Percentiles rank a stretch among this genome's conserved stretches.
Conservation (phyloP, 768 basidiomycete genomes). For the Boletus vermiculosoides region DNA sequence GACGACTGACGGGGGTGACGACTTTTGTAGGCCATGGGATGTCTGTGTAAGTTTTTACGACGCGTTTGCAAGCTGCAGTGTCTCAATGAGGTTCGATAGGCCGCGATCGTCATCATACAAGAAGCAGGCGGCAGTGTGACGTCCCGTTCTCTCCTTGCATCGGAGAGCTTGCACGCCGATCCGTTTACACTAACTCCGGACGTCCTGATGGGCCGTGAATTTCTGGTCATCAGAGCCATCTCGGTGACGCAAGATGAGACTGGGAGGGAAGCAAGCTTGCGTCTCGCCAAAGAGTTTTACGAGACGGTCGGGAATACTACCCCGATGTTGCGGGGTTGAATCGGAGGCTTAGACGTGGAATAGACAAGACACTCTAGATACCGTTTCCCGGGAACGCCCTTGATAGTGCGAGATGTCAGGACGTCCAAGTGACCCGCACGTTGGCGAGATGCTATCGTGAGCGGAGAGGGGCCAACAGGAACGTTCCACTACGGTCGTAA, state of each 20-base stretch:
- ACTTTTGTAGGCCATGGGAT: slow-evolving; percentile 66
- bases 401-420: background rate
- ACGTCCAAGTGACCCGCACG: background rate
- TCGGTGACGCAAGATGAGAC: slow-evolving; percentile 59
- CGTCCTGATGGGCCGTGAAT: slow-evolving; percentile 74
- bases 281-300: slow-evolving; percentile 83
- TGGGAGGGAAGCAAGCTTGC: slow-evolving; percentile 63
- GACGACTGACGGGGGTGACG: background rate
- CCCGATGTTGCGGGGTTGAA: slow-evolving; percentile 35
- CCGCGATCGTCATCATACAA: slow-evolving; percentile 84
- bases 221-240: slow-evolving; percentile 71
- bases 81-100: slow-evolving; percentile 34
- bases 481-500: background rate
- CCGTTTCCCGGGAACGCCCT: background rate
- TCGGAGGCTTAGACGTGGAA: background rate
- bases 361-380: slow-evolving; percentile 1
- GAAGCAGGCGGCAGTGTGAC: slow-evolving; percentile 85
- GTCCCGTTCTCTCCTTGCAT: slow-evolving; percentile 48
- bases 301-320: slow-evolving; percentile 68
- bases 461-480: background rate
- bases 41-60: slow-evolving; percentile 54
- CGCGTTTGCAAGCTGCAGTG: background rate
- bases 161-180: slow-evolving; percentile 26
- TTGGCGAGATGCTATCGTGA: background rate
- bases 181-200: slow-evolving; percentile 66